Base-by-base conservation (phyloP, 495 filamentous ascomycete species). In the Penicillium waksmanii region DNA sequence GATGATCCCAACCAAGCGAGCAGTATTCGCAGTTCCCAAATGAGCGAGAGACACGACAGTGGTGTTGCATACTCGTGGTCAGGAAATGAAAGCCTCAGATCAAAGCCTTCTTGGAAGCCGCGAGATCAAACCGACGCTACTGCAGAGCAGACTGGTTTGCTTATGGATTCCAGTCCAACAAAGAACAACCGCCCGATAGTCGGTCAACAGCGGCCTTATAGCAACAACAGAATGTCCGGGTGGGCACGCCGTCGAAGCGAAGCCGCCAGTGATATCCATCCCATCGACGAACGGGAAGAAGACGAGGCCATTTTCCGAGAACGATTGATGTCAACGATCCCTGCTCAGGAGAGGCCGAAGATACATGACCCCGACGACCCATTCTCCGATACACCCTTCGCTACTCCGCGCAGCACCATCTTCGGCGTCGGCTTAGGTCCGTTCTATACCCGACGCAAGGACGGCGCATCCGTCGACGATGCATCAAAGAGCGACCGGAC, bases 251-350 rank as follows among this genome's bases (percentile, higher is more conserved):
- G 79, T 34, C 73, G 74, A 44, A 75, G 76, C 27, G 77, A 80
- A 23, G 73, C 72, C 5, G 73, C 77, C 33, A 81, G 83, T 19
- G 71, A 77, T 40, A 88, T 88, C 18, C 84, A 87, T 59, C 82
- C 85, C 5, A 90, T 91, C 67, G 79, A 86, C n/a, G 88, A 92
- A 71, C 78, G 76, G 6, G 92, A 96, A 42, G 90, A 93, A 51
- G 85, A 84, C 33, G 80, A 80, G 35, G 73, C 69, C 5, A 56
- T 56, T 54, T 68, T 57, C 54, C 65, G 53, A 53, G 71, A 64
- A 60, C 66, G 46, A 31, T 62, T 66, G 2, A 67, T 73, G 65
- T 55, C 67, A 15, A 65, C 60, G 2, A 62, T 70, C 50, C 59
- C 70, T 34, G 38, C 56, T 25, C 31, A 58, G 13, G 58, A 65